phyloP scores from a whole-genome alignment of 768 basidiomycete genomes.

The Mycena crocata region DNA sequence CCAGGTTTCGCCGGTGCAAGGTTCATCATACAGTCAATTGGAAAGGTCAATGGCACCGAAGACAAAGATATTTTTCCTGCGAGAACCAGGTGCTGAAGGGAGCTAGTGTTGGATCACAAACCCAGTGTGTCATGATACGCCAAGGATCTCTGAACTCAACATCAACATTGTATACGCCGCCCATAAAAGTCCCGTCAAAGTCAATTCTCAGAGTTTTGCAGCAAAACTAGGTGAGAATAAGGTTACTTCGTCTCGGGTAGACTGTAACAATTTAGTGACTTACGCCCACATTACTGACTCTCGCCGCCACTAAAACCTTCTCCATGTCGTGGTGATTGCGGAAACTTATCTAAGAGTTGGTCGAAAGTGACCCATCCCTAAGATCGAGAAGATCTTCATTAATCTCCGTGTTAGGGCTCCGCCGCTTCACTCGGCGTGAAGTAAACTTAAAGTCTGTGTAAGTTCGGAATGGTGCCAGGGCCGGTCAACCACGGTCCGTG shows the following conservation, averaged over 20 bases:
- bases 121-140: slow-evolving; percentile 24
- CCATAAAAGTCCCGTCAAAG: slow-evolving; percentile 13
- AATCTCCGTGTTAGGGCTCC: slow-evolving; percentile 9
- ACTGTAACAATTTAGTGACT: background rate
- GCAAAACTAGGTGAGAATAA: slow-evolving; percentile 25
- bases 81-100: slow-evolving; percentile 30
- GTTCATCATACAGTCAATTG: slow-evolving; percentile 29
- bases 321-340: slow-evolving; percentile 21
- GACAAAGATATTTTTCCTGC: slow-evolving; percentile 27
- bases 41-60: slow-evolving; percentile 8
- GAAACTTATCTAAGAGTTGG: slow-evolving; percentile 13
- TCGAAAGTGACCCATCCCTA: background rate
- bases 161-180: slow-evolving; percentile 15
- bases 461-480: slow-evolving; percentile 18
- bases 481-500: too few relatives aligned
- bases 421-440: slow-evolving; percentile 2
- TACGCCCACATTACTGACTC: slow-evolving; percentile 20
- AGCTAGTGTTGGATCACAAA: slow-evolving; percentile 25
- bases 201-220: slow-evolving; percentile 2
- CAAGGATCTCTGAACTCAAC: slow-evolving; percentile 35
- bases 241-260: background rate
- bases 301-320: slow-evolving; percentile 15
- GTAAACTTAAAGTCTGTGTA: slow-evolving; percentile 18
- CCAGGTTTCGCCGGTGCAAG: slow-evolving; percentile 32
- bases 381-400: slow-evolving; percentile 22